Evolutionary conservation across 345 rosid genomes (phyloP).

Genomic region (Excoecaria agallocha): DNA sequence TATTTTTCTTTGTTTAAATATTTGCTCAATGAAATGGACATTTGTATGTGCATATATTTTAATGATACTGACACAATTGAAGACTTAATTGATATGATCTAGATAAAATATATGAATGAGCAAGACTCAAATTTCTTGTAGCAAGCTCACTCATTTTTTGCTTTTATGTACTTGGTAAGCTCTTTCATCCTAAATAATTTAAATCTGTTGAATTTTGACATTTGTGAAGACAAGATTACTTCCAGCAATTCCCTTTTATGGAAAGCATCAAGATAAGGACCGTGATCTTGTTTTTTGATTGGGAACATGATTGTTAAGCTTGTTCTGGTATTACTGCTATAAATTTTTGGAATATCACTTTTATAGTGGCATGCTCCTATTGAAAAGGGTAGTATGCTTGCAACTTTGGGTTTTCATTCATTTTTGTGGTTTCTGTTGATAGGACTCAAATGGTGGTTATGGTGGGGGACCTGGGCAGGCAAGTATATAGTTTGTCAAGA

Average conservation of each 20-base stretch:
- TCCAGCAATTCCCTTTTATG: not conserved
- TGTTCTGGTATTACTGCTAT: not conserved
- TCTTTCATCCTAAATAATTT: not conserved
- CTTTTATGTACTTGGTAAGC: not conserved
- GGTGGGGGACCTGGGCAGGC: conserved; percentile 99
- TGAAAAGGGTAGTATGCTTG: not conserved
- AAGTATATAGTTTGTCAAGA: conserved; percentile 36
- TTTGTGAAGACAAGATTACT: not conserved
- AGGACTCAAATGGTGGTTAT: conserved; percentile 90
- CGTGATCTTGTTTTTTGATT: not conserved
- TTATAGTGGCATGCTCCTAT: not conserved
- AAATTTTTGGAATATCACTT: not conserved
- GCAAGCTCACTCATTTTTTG: not conserved
- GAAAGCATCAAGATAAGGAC: not conserved
- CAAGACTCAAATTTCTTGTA: not conserved
- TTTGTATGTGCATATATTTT: not conserved
- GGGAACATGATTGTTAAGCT: not conserved
- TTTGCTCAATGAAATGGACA: not conserved
- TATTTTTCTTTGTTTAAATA: not conserved
- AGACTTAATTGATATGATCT: not conserved
- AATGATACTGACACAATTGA: not conserved
- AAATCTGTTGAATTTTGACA: not conserved
- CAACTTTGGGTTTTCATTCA: not conserved
- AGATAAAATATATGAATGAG: not conserved
- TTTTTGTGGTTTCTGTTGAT: conserved; percentile 14